Evolutionary conservation across 1,139 yeast genomes (phyloP), one percentile per base, ranked within the genome.

Genomic region (Wickerhamiella infanticola): DNA sequence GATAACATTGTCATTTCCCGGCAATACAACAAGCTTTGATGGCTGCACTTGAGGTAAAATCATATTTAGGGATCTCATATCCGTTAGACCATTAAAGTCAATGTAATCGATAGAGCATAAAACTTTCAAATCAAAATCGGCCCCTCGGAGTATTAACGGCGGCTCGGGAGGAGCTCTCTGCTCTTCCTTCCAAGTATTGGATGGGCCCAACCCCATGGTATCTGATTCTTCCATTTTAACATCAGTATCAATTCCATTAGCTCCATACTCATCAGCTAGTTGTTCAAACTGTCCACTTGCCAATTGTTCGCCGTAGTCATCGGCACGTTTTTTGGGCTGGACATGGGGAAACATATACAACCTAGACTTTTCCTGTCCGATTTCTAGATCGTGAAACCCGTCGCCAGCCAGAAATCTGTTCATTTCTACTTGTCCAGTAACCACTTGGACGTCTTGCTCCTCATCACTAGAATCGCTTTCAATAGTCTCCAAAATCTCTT

Each of bases 11-110:
- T 47, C 51, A 27, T 42, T 46, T 43, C 48, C 52, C 1, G 53
- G 63, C 5, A 67, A 47, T 37, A 84, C 62, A 23, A 90, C 67
- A 43, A 88, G 69, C 56, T 80, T 79, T 47, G 78, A 73, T 6
- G 98, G 95, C 55, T 83, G 83, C 47, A 90, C 66, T 1, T 82
- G 73, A 33, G 93, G 84, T 40, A 85, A 71, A 50, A 88, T 83
- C 63, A 84, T 77, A 47, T 80, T 73, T 50, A 86, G 65, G 0
- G 97, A 88, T 51, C 96, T 71, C 50, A 81, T 69, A 58, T 90
- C 97, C 2, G 86, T 93, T 24, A 82, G 64, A 11, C 96, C 95
- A 13, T 88, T 76, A 50, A 88, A 69, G 60, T 90, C 97, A 47
- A 90, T 75, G 60, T 70, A 86, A 5, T 85, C 74, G 24, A 88